Evolutionary conservation across 768 basidiomycete genomes (phyloP).

Genomic region (Macrolepiota dolichaula): DNA sequence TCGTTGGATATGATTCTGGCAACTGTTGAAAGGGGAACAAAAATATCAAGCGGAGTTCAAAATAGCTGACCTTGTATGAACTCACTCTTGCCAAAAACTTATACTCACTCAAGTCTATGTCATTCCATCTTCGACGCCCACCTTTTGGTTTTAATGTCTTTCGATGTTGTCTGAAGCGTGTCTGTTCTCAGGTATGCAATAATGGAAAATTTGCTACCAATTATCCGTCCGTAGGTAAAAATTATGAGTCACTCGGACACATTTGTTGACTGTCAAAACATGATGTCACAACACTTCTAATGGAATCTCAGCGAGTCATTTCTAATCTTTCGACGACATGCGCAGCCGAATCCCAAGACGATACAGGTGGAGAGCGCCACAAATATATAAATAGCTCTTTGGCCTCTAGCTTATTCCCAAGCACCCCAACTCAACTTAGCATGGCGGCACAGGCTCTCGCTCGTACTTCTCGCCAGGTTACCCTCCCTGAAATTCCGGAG

Average conservation of each 20-base stretch:
- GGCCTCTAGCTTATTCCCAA: background rate
- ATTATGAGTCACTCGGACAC: background rate
- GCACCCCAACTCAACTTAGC: constrained; percentile 1
- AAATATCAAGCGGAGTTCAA: too few species aligned
- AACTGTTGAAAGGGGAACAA: too few species aligned
- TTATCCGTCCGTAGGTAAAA: too few species aligned
- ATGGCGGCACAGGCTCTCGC: constrained; percentile 19
- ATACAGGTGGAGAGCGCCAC: constrained; percentile 14
- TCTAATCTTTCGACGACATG: background rate
- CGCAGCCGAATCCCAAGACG: background rate
- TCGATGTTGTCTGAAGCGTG: too few species aligned
- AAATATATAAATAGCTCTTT: background rate
- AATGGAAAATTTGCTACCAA: background rate
- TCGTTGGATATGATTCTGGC: too few species aligned
- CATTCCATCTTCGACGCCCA: background rate
- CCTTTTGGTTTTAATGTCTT: too few species aligned
- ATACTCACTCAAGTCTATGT: background rate
- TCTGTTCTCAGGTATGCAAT: background rate
- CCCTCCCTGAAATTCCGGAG: constrained; percentile 55
- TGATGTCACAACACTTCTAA: background rate
- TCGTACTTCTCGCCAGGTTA: constrained; percentile 38
- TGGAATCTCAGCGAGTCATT: background rate
- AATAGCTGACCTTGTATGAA: too few species aligned
- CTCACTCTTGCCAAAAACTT: too few species aligned
- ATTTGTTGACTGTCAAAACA: background rate